Evolutionary conservation across 805 yeast genomes (phyloP), one percentile per base, ranked within the genome.

Genomic region (Schwanniomyces occidentalis): DNA sequence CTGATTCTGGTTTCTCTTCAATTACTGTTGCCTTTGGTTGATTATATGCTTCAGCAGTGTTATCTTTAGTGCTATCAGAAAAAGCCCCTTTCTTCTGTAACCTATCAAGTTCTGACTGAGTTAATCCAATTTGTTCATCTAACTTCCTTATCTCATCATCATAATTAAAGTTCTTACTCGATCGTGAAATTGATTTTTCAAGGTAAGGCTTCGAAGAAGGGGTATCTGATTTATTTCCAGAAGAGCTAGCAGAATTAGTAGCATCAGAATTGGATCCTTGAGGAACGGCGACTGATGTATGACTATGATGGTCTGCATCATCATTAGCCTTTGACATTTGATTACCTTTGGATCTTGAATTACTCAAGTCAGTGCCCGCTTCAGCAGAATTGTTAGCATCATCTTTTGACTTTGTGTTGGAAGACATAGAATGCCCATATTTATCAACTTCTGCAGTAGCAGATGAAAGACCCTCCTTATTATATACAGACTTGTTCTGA

Each of bases 401-500:
- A 8, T 9, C n/a, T n/a, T n/a, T n/a, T n/a, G n/a, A n/a, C n/a
- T n/a, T n/a, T n/a, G n/a, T n/a, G n/a, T n/a, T n/a, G n/a, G n/a
- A n/a, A n/a, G n/a, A n/a, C n/a, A n/a, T 22, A 24, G 36, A 24
- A 20, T 30, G 32, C 19, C 37, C 37, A 29, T 21, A 20, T 23
- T 38, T 20, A 24, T 24, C 9, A 38, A 32, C 32, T 18, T 48
- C 52, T 6, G 37, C 44, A 4, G 46, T 33, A 6, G 56, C 63
- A 15, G 52, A 32, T 14, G 24, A 37, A 25, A 61, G 38, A 12
- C 65, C 69, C 4, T 36, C 49, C 7, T 41, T 19, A 35, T 63
- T 63, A 47, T 32, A 59, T n/a, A 56, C 51, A 3, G 67, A 61
- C 48, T 55, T 62, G 48, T 63, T 62, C 37, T 49, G 36, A 17